Evolutionary conservation across 768 basidiomycete species (phyloP), one percentile per base, ranked within the genome.

Genomic region (Boletellus ananas): DNA sequence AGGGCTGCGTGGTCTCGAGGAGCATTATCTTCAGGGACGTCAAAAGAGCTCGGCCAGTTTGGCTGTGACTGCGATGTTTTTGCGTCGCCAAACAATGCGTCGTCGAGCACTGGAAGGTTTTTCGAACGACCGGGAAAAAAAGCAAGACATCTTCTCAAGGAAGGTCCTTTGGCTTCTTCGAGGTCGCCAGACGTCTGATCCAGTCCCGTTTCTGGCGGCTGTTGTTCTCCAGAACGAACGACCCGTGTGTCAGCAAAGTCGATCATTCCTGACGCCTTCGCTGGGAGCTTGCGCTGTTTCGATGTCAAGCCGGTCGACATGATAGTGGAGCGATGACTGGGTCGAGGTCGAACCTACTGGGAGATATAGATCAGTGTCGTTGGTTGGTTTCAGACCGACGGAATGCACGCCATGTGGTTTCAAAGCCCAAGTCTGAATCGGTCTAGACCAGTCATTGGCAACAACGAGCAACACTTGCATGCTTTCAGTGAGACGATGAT

Each of bases 1-100:
- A 64, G 33, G 14, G 44, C 50, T 12, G 51, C 63, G 12, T 59
- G 57, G 36, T 50, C 39, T 25, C 37, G 65, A 27, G 58, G 49
- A 16, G 34, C 43, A 20, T 42, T 33, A 11, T 55, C 62, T 35
- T 58, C 47, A 5, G 59, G 62, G 34, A 65, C 56, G 33, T 44
- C 57, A 25, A 63, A 58, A 12, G 34, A 41, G 13, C 50, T 49
- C 43, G 60, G 60, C 63, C 62, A 65, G 42, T 58, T 58, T 34
- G 63, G 58, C 47, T 12, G 51, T 31, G 49, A 58, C 47, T 68
- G 65, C 31, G 55, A 45, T 0, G 54, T 58, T 33, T 65, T 63
- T 34, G 60, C 66, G 20, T 56, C 50, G 21, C 36, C 34, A 31
- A 69, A 63, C n/a, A 69, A 11, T 11, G 50, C 50, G 10, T 67